These are phyloP conservation scores for Pseudocercospora crystallina DNA, from an alignment of 2,329 filamentous ascomycete genomes.

Conservation along the genomic window DNA sequence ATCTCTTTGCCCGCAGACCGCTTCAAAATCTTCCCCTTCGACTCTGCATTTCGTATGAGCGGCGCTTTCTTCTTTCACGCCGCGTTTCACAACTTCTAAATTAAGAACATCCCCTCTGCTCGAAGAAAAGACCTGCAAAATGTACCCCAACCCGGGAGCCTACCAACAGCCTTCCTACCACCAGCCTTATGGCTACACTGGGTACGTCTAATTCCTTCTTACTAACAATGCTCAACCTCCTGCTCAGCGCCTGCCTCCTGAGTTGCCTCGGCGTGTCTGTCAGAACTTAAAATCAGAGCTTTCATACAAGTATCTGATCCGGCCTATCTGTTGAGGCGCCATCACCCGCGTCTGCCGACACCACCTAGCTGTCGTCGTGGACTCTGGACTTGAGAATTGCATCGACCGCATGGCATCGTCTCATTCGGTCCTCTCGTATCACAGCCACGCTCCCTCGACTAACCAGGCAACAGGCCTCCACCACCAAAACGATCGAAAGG, in stretches of 20 bases:
- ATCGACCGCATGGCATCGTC: too few species aligned
- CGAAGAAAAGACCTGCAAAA: background rate
- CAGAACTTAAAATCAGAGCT: too few species aligned
- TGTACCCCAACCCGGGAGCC: slow-evolving; percentile 5
- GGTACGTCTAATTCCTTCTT: slow-evolving; percentile 1
- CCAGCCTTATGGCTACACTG: slow-evolving; percentile 4
- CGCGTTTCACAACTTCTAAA: slow-evolving; percentile 6
- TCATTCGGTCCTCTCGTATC: too few species aligned
- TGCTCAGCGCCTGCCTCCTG: too few species aligned
- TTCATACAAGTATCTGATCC: too few species aligned
- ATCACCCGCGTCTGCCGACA: too few species aligned
- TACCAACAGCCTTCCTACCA: slow-evolving; percentile 11
- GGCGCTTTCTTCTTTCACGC: background rate
- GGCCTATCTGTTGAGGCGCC: too few species aligned
- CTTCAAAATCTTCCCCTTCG: slow-evolving; percentile 11
- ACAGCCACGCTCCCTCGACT: too few species aligned
- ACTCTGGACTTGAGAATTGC: too few species aligned
- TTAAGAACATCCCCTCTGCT: slow-evolving; percentile 3
- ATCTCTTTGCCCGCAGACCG: slow-evolving; percentile 17
- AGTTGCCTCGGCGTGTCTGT: too few species aligned
- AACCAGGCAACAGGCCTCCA: slow-evolving; percentile 23
- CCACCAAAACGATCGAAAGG: slow-evolving; percentile 46
- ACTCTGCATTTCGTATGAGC: background rate
- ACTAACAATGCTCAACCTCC: background rate
- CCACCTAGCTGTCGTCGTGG: too few species aligned